Evolutionary conservation across 1,284 basidiomycete genomes (phyloP).

Genomic region (Stygiomarasmius scandens): DNA sequence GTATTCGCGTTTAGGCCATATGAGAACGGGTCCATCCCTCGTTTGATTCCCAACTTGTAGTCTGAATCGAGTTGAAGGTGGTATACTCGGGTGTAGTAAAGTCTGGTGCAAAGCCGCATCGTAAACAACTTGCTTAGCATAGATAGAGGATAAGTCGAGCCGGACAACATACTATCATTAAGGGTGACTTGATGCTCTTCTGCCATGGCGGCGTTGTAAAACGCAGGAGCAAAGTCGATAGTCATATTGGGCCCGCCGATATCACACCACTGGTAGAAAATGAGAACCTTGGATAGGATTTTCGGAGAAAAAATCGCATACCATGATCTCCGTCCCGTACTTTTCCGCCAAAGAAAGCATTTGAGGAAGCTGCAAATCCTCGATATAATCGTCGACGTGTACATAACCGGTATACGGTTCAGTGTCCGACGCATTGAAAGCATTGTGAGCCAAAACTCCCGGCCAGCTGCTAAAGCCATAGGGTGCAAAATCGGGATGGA

Average conservation of each 20-base stretch:
- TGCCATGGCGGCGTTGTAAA: constrained; percentile 50
- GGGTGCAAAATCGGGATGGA: constrained; percentile 52
- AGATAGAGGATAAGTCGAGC: neutral
- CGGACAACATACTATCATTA: constrained; percentile 46
- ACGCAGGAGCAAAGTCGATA: constrained; percentile 50
- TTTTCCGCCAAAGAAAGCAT: constrained; percentile 55
- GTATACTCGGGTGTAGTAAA: constrained; percentile 64
- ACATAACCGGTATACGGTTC: constrained; percentile 60
- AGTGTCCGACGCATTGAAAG: constrained; percentile 44
- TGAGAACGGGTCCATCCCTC: constrained; percentile 52
- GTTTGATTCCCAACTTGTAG: constrained; percentile 57
- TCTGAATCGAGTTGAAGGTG: constrained; percentile 51
- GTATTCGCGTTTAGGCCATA: constrained; percentile 49
- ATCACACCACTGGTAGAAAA: constrained; percentile 53
- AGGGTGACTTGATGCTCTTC: constrained; percentile 57
- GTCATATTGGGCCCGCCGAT: constrained; percentile 59
- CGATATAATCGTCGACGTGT: constrained; percentile 52
- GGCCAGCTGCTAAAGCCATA: constrained; percentile 57
- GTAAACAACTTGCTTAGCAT: constrained; percentile 20
- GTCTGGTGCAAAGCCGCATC: constrained; percentile 48
- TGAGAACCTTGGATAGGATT: neutral
- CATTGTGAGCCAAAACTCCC: constrained; percentile 55
- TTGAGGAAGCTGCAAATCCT: constrained; percentile 57
- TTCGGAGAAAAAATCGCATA: constrained; percentile 15
- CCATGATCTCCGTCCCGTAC: constrained; percentile 62